These are phyloP conservation scores for Saksenaea vasiformis DNA, from an alignment of 371 early-diverging fungal genomes.

Conservation along the genomic window DNA sequence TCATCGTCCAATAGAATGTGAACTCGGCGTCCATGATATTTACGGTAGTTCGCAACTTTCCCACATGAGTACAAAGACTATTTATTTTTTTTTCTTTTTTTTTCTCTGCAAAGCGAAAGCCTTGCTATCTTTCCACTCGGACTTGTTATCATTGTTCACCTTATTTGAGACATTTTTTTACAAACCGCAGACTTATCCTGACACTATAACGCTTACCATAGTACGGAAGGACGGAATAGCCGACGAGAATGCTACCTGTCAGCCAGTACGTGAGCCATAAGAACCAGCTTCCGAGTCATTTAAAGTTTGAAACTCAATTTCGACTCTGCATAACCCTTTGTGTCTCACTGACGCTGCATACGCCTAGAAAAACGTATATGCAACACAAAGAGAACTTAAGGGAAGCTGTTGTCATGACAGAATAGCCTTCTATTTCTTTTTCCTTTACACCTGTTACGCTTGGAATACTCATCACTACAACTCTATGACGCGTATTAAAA, in stretches of 20 bases:
- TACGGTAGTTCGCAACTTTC: constrained; percentile 4
- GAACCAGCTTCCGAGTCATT: neutral
- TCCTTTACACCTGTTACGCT: neutral
- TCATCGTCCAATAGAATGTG: neutral
- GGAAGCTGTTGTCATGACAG: neutral
- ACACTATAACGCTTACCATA: no score
- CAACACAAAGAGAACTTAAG: neutral
- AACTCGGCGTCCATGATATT: neutral
- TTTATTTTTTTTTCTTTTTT: neutral
- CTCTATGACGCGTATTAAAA: neutral
- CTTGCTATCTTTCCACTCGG: neutral
- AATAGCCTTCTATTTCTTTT: neutral
- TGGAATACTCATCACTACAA: neutral
- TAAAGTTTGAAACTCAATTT: constrained; percentile 4
- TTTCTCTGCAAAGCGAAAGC: neutral
- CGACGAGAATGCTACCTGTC: neutral
- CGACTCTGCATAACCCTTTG: constrained; percentile 2
- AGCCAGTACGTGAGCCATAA: neutral
- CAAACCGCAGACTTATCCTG: no score
- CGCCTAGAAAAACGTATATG: neutral
- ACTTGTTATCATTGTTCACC: neutral
- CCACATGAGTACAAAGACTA: constrained; percentile 1
- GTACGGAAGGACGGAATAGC: no score
- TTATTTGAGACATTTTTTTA: no score
- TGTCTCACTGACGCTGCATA: neutral